Evolutionary conservation across 2,329 filamentous ascomycete species (phyloP), one percentile per base, ranked within the genome.

Genomic region (Macrophomina pseudophaseolina): DNA sequence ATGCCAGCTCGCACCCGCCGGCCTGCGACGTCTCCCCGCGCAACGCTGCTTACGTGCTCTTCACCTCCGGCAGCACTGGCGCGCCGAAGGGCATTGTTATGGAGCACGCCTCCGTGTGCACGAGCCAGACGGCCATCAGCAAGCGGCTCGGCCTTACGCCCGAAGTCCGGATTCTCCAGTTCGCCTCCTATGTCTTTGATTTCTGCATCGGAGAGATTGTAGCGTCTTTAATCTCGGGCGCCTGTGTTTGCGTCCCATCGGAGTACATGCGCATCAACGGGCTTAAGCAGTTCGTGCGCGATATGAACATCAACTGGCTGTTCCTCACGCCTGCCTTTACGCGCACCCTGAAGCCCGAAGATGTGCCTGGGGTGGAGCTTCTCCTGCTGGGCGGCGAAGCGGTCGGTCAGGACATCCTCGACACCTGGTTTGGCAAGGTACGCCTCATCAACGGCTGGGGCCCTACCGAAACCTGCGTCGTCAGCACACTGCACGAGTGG

Each of bases 261-360:
- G 83, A 85, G 44, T 78, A 83, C n/a, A 80, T 82, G 23, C 79
- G 82, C 75, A 12, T 76, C 76, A n/a, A 58, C 33, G 54, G 35
- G 32, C 23, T 58, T 12, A n/a, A 5, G n/a, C 14, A 33, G 32
- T 23, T 2, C 75, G 83, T 68, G 69, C 71, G 16, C n/a, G n/a
- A 11, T 11, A 12, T 12, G 38, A 11, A 38, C 7, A 73, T 78
- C 44, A 78, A 71, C 23, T 69, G 76, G 48, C 75, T 75, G 5
- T 74, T 75, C 16, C 74, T 78, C 75, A 78, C 77, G 14, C 77
- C 77, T 12, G 77, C 76, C 3, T 74, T 78, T 2, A 75, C 74
- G 35, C 71, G 81, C 70, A 75, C 74, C 2, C 68, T 79, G 5
- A 73, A 75, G 14, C 75, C 77, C 1, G 78, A 77, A 54, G 73